Percentiles rank a stretch among this genome's conserved stretches.
These are phyloP conservation scores for Fallopia convolvulus DNA, from an alignment of 148 eudicot genomes.

Conservation along the genomic window DNA sequence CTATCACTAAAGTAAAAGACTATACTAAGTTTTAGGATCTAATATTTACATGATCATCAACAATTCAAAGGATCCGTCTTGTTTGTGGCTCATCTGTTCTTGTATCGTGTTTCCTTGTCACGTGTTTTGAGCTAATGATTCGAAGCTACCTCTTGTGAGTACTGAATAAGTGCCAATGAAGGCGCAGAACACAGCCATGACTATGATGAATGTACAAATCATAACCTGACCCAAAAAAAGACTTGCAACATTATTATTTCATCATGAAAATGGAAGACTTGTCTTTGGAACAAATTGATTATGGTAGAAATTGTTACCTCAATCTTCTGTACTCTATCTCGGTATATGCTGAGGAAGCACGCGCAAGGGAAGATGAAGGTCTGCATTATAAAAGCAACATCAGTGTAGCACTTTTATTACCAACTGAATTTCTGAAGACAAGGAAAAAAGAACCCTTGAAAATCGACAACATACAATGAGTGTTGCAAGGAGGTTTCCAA, in stretches of 20 bases:
- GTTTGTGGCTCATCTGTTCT: neutral
- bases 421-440: neutral
- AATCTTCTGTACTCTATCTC: neutral
- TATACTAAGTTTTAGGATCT: neutral
- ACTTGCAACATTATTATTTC: neutral
- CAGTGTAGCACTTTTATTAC: neutral
- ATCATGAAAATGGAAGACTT: neutral
- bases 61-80: neutral
- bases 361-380: conserved; percentile 12
- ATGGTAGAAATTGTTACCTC: neutral
- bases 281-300: neutral
- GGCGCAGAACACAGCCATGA: neutral
- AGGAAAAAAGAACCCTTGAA: neutral
- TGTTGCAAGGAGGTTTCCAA: conserved; percentile 14
- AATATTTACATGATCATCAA: neutral
- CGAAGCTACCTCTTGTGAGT: neutral
- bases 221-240: neutral
- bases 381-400: neutral
- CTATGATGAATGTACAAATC: neutral
- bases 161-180: conserved; percentile 12
- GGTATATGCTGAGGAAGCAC: conserved; percentile 11
- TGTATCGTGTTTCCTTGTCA: neutral
- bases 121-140: neutral
- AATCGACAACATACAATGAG: conserved; percentile 4
- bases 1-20: neutral